Base-by-base conservation (phyloP, 371 early-diverging fungal genomes). In the Circinella minor region DNA sequence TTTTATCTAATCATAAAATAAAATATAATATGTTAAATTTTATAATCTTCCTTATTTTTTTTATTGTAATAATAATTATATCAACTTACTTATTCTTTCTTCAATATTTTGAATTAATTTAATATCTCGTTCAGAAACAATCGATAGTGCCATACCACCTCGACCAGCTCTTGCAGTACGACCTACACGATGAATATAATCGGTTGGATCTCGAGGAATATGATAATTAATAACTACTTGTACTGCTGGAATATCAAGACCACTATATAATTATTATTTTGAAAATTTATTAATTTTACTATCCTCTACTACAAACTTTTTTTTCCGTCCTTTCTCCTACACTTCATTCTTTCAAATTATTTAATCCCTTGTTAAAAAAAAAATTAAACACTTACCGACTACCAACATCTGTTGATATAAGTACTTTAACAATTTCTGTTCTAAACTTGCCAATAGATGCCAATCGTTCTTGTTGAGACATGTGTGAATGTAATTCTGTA, bases 121-220 rank as follows among this genome's bases (percentile, higher is more conserved):
- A 27, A 98, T 89, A 74, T 99, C 99, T 54, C 92, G 89, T 81
- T 99, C 98, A 4, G 96, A 89, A 37, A 99, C 93, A 62, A 99
- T 87, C 0, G 98, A 93, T 46, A 99, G 70, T 2, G 99, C 91
- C 55, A 91, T 81, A 78, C 99, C 99, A 27, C 92, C 93, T 61
- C 96, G 81, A 36, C 92, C 98, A 5, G 98, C 97, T 79, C 99
- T 93, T 38, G 99, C 99, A 13, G 99, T 99, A 84, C 99, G 94
- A 72, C 99, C 99, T 6, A 99, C 98, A 66, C 99, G 90, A 81
- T 99, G 99, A 65, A 99, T 93, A 76, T 99, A 99, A 71, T 97
- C 98, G 54, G 96, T 93, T 9, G 98, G 92, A 77, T 96, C 95
- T n/a, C 94, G 90, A n/a, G 99, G 99, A 11, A 99, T 85, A 77